Evolutionary conservation across 805 yeast species (phyloP).

Genomic region (Ogataea populi-albae): DNA sequence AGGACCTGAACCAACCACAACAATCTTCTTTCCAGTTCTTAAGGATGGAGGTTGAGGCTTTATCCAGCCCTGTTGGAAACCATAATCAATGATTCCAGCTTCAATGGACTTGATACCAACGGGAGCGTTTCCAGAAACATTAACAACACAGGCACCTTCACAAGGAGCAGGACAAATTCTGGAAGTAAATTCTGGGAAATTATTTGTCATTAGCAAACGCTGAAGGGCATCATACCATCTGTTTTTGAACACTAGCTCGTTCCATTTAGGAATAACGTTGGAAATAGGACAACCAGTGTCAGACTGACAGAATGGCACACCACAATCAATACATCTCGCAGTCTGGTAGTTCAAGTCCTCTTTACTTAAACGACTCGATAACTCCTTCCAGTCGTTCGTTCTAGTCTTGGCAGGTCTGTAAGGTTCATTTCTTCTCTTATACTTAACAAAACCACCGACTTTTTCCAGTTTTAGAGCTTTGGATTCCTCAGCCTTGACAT

Average conservation of each 20-base stretch:
- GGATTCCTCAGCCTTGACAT: conserved; percentile 61
- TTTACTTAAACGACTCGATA: conserved; percentile 74
- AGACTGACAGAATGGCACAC: conserved; percentile 97
- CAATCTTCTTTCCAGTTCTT: conserved; percentile 84
- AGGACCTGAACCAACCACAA: conserved; percentile 95
- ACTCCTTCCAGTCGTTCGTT: conserved; percentile 88
- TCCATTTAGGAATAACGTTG: conserved; percentile 96
- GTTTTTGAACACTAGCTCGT: conserved; percentile 90
- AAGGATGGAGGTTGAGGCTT: conserved; percentile 71
- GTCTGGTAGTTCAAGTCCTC: conserved; percentile 89
- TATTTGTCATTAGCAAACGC: conserved; percentile 90
- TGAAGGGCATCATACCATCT: conserved; percentile 94
- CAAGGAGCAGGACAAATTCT: conserved; percentile 99
- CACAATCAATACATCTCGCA: conserved; percentile 99
- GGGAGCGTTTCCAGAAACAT: conserved; percentile 88
- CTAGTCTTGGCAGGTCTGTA: conserved; percentile 77
- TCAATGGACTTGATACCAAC: conserved; percentile 96
- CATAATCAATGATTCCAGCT: conserved; percentile 94
- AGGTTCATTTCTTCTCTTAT: conserved; percentile 82
- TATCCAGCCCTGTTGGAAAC: conserved; percentile 96
- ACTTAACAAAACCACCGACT: conserved; percentile 89
- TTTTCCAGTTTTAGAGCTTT: conserved; percentile 70
- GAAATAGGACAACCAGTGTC: conserved; percentile 98
- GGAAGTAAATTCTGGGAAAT: conserved; percentile 98
- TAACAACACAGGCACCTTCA: conserved; percentile 87